Percentiles rank a stretch among this genome's conserved stretches.
These are phyloP conservation scores for Pugionium cornutum DNA, from an alignment of 345 rosid species.

Conservation along the genomic window DNA sequence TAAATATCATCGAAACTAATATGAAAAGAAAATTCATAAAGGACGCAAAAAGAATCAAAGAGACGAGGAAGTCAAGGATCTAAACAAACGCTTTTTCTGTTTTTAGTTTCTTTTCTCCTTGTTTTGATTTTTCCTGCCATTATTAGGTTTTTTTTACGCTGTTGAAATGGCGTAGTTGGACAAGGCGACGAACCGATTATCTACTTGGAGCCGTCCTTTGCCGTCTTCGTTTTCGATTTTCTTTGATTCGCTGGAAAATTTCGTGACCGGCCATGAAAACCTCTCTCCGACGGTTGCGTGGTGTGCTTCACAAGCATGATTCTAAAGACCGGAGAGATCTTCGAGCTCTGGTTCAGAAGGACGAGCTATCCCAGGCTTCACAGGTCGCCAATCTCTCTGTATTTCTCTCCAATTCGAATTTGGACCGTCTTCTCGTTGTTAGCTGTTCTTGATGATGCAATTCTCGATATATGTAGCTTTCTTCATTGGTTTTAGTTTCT, in stretches of 20 bases:
- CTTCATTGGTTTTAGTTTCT: background rate
- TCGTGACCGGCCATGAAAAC: conserved; percentile 54
- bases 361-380: conserved; percentile 77
- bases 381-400: conserved; percentile 52
- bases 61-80: conserved; percentile 45
- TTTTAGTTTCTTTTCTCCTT: background rate
- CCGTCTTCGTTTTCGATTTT: conserved; percentile 6
- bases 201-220: conserved; percentile 15
- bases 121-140: conserved; percentile 16
- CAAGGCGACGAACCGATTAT: conserved; percentile 23
- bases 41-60: conserved; percentile 22
- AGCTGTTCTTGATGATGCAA: background rate
- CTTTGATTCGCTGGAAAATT: conserved; percentile 24
- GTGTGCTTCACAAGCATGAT: conserved; percentile 56
- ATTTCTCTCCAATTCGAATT: conserved; percentile 18
- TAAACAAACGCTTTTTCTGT: conserved; percentile 10
- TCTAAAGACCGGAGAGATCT: conserved; percentile 53
- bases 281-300: conserved; percentile 70
- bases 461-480: background rate
- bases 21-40: background rate
- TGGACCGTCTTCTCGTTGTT: conserved; percentile 16
- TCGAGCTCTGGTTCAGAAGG: conserved; percentile 50
- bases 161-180: conserved; percentile 27
- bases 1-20: background rate
- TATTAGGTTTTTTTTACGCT: conserved; percentile 15